Percentiles rank a stretch among this genome's conserved stretches.
Evolutionary conservation across 768 basidiomycete species (phyloP).

Genomic region (Cyclocybe aegerita): DNA sequence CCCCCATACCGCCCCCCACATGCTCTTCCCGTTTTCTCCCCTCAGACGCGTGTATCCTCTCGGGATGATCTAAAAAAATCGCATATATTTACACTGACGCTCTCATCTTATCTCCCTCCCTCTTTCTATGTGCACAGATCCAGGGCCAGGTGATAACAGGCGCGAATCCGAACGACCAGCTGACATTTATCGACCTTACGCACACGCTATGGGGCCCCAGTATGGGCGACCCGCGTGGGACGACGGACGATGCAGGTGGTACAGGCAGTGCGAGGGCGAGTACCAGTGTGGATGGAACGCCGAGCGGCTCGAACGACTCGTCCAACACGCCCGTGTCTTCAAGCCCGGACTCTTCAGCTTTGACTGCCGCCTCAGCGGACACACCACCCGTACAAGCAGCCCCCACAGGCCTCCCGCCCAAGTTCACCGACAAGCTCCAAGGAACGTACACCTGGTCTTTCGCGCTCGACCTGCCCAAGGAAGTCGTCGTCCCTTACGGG

Average conservation of each 20-base stretch:
- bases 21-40: too few species aligned
- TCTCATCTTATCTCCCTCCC: not conserved
- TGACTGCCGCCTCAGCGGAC: not conserved
- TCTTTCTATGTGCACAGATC: slow-evolving; percentile 21
- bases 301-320: not conserved
- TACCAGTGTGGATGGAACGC: slow-evolving; percentile 5
- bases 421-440: slow-evolving; percentile 27
- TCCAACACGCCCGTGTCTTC: not conserved
- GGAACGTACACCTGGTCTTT: slow-evolving; percentile 39
- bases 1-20: too few species aligned
- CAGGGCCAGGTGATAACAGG: slow-evolving; percentile 38
- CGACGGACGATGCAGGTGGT: too few species aligned
- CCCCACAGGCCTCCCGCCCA: not conserved
- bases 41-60: not conserved
- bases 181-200: slow-evolving; percentile 32
- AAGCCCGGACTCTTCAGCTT: not conserved
- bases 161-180: slow-evolving; percentile 29
- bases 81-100: not conserved
- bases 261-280: too few species aligned
- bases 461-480: slow-evolving; percentile 37
- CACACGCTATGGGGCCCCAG: slow-evolving; percentile 37
- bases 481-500: slow-evolving; percentile 23
- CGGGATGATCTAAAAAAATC: not conserved
- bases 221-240: slow-evolving; percentile 23
- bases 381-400: not conserved